Evolutionary conservation across 2,329 filamentous ascomycete species (phyloP).

Genomic region (Fusarium camptoceras): DNA sequence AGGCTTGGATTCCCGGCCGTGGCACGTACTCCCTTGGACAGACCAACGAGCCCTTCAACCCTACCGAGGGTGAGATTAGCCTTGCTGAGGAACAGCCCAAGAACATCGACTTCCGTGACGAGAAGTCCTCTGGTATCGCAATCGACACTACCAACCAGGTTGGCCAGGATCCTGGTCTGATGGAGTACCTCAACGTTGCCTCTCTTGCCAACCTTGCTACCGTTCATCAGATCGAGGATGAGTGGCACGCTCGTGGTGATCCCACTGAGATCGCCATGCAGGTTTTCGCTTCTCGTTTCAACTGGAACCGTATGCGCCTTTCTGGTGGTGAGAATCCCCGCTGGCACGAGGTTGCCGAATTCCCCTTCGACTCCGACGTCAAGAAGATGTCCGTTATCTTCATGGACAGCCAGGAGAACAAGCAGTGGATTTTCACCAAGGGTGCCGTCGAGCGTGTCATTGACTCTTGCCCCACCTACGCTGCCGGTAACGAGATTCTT

Average conservation of each 20-base stretch:
- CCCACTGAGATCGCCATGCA: constrained; percentile 78
- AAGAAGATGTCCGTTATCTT: constrained; percentile 84
- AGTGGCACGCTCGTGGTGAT: constrained; percentile 74
- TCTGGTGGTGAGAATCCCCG: constrained; percentile 61
- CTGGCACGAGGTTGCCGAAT: constrained; percentile 73
- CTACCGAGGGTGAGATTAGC: constrained; percentile 61
- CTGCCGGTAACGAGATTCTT: constrained; percentile 56
- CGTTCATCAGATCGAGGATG: constrained; percentile 64
- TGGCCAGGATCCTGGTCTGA: constrained; percentile 60
- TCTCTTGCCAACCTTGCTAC: constrained; percentile 74
- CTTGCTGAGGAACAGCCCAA: constrained; percentile 53
- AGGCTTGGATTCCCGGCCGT: constrained; percentile 63
- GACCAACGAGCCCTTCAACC: constrained; percentile 68
- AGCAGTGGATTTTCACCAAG: constrained; percentile 69
- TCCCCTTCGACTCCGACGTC: constrained; percentile 78
- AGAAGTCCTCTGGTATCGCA: constrained; percentile 45
- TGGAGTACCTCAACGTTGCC: constrained; percentile 70
- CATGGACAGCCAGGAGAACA: constrained; percentile 53
- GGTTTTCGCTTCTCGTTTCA: constrained; percentile 77
- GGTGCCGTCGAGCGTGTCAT: constrained; percentile 78
- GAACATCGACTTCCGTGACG: constrained; percentile 48
- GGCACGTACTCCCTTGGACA: constrained; percentile 61
- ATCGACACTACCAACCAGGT: constrained; percentile 50
- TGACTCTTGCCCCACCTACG: constrained; percentile 68
- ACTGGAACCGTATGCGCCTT: constrained; percentile 68